Evolutionary conservation across 2,329 filamentous ascomycete genomes (phyloP).

Genomic region (Hymenoscyphus occultus): DNA sequence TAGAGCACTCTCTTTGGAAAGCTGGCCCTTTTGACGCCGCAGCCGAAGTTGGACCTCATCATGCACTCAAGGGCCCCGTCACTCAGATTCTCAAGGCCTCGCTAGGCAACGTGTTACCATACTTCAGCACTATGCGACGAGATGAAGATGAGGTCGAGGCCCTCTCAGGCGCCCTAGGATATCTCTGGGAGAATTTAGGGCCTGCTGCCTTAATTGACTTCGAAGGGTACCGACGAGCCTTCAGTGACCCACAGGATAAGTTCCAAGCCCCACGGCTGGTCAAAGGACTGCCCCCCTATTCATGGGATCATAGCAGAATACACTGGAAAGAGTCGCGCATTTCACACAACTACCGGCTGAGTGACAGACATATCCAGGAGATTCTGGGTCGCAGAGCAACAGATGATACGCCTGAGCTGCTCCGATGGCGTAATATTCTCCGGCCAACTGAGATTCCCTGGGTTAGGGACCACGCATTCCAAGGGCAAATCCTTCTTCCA

Average conservation of each 20-base stretch:
- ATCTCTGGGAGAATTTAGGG: conserved; percentile 21
- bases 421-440: conserved; percentile 19
- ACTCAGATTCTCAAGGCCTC: conserved; percentile 20
- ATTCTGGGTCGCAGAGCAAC: conserved; percentile 33
- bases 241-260: neutral
- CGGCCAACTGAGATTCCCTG: conserved; percentile 40
- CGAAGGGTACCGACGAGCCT: conserved; percentile 18
- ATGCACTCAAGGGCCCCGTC: conserved; percentile 24
- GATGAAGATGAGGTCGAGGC: conserved; percentile 12
- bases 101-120: conserved; percentile 11
- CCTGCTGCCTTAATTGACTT: conserved; percentile 22
- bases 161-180: conserved; percentile 16
- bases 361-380: conserved; percentile 43
- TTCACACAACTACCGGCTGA: conserved; percentile 27
- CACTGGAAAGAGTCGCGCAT: conserved; percentile 21
- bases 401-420: conserved; percentile 13
- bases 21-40: conserved; percentile 17
- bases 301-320: conserved; percentile 11
- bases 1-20: conserved; percentile 27
- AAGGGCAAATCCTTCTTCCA: conserved; percentile 40
- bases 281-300: conserved; percentile 12
- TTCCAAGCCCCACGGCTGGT: neutral
- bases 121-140: conserved; percentile 20
- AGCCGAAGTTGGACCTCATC: conserved; percentile 29
- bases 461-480: conserved; percentile 45